These are phyloP conservation scores for Albizia julibrissin DNA, from an alignment of 306 rosid species.

Conservation along the genomic window DNA sequence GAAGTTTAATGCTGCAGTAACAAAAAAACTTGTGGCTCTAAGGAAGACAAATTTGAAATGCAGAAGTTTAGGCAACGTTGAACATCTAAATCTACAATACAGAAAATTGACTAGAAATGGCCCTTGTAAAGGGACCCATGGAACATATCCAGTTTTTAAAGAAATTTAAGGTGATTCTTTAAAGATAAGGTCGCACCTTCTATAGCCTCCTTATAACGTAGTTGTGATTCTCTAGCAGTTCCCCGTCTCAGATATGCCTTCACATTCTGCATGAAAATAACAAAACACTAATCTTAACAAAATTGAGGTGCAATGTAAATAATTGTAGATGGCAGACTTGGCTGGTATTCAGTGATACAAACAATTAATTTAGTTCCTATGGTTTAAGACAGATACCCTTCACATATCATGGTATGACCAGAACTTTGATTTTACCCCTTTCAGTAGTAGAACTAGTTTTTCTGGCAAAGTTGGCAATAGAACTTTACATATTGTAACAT, in stretches of 20 bases:
- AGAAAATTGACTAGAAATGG: not conserved
- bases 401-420: constrained; percentile 4
- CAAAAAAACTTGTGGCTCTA: not conserved
- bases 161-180: constrained; percentile 20
- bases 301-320: not conserved
- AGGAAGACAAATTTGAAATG: not conserved
- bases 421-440: not conserved
- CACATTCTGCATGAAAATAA: constrained; percentile 64
- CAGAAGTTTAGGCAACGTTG: not conserved
- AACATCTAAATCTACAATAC: not conserved
- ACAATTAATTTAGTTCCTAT: constrained; percentile 7
- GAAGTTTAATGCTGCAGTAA: not conserved
- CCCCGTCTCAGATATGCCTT: constrained; percentile 95
- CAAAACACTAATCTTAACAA: not conserved
- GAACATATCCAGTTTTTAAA: constrained; percentile 6
- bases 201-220: constrained; percentile 64
- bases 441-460: not conserved
- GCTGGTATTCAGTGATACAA: not conserved
- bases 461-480: not conserved
- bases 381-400: not conserved
- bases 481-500: not conserved
- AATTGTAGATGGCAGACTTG: not conserved
- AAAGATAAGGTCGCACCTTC: constrained; percentile 48
- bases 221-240: constrained; percentile 77
- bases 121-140: not conserved